Base-by-base conservation (phyloP, 768 basidiomycete species). In the Leccinum rimulosum region DNA sequence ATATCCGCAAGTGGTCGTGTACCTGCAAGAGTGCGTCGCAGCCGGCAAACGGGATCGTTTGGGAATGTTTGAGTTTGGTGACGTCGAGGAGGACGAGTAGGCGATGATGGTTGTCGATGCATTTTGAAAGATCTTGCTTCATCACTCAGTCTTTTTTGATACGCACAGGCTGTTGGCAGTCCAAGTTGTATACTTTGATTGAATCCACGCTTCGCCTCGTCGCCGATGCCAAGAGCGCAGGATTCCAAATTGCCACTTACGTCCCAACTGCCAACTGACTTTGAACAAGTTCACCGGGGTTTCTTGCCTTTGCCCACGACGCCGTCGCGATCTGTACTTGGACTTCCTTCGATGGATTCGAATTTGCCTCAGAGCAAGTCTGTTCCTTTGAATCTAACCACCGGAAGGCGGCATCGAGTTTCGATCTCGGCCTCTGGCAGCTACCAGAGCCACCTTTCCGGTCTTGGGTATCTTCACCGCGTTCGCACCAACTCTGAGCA, bases 61-160 rank as follows among this genome's bases (percentile, higher is more conserved):
- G 55, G 92, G 93, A 36, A 92, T 93, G 84, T 95, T 91, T 68
- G 93, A 95, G 75, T 89, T 91, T 69, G 93, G 93, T n/a, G 92
- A 94, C 71, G 80, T 93, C 12, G 91, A 91, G 63, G 91, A 93
- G 70, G 91, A 93, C 57, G 88, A 93, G 59, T 72, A 68, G 59
- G 52, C 51, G 51, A 40, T 9, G 55, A 52, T 14, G 56, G 50
- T 10, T 31, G 55, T 36, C 28, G 58, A 58, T 63, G 31, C 61
- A 57, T 68, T 52, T 63, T 57, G 54, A 51, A 47, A 51, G 45
- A 52, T 65, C 67, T 61, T 67, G 54, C 38, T 33, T 50, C 47
- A 25, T 31, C 19, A 6, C n/a, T 45, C 56, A 54, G 40, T 61
- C 35, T 52, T 49, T 47, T 49, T 51, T 51, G 27, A 48, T 36